These are phyloP conservation scores for Coniochaeta prunicola DNA, from an alignment of 2,329 filamentous ascomycete species.

Conservation along the genomic window DNA sequence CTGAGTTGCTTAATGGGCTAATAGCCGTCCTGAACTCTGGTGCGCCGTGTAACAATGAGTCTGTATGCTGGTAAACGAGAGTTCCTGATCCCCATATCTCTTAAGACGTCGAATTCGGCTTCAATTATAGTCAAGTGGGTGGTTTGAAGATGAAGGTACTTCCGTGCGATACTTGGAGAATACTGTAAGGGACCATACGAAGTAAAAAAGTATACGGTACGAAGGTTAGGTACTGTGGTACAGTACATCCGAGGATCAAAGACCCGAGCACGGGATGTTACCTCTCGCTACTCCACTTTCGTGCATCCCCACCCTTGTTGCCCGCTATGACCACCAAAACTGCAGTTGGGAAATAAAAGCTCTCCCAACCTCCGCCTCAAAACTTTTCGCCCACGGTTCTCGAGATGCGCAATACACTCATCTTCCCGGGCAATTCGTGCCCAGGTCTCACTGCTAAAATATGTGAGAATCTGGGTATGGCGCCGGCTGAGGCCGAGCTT, in stretches of 20 bases:
- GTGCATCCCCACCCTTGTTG: conserved; percentile 1
- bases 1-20: not conserved
- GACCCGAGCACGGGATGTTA: too few relatives aligned
- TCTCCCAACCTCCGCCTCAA: conserved; percentile 7
- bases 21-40: not conserved
- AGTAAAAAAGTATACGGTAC: too few relatives aligned
- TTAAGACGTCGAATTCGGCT: not conserved
- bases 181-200: too few relatives aligned
- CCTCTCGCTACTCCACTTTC: not conserved
- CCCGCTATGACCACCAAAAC: conserved; percentile 4
- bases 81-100: not conserved
- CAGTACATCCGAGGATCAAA: not conserved
- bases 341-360: not conserved
- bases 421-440: conserved; percentile 62
- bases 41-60: too few relatives aligned
- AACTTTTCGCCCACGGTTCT: conserved; percentile 16
- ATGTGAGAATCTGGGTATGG: conserved; percentile 62
- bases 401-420: conserved; percentile 58
- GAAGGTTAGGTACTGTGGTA: not conserved
- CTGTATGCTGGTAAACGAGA: not conserved
- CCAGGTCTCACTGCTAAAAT: conserved; percentile 57
- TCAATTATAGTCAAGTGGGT: too few relatives aligned
- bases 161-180: too few relatives aligned
- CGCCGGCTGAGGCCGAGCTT: conserved; percentile 56
- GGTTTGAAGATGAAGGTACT: too few relatives aligned